Conservation (phyloP, 345 rosid species). For the Sonneratia alba region DNA sequence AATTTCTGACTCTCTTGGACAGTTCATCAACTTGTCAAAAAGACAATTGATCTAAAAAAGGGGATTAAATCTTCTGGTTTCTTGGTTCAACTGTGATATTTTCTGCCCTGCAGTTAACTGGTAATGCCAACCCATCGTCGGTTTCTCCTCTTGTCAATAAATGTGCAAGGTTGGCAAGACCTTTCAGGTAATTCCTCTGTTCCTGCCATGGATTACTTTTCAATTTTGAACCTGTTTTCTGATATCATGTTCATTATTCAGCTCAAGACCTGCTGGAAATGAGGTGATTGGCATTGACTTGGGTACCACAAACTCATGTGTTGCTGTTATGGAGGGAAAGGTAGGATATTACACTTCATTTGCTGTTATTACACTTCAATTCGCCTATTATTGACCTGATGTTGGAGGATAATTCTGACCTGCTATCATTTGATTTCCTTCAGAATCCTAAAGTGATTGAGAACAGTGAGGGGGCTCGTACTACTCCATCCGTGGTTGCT, state of each 20-base stretch:
- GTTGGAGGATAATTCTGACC: neutral
- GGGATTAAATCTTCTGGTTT: no score
- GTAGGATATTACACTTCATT: constrained; percentile 20
- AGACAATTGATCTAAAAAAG: no score
- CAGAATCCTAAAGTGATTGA: constrained; percentile 87
- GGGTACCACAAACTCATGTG: constrained; percentile 98
- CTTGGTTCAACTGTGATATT: neutral
- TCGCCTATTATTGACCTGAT: neutral
- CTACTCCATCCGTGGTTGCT: constrained; percentile 88
- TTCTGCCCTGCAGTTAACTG: constrained; percentile 32
- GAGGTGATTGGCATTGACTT: constrained; percentile 94
- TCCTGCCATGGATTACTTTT: neutral
- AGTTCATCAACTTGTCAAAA: neutral
- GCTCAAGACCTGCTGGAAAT: constrained; percentile 74
- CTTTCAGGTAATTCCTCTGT: constrained; percentile 48
- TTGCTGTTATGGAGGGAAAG: constrained; percentile 98
- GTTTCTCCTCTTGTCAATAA: constrained; percentile 28
- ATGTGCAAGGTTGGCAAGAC: constrained; percentile 46
- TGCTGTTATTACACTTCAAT: neutral
- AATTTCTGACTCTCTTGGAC: no score
- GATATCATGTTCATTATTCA: constrained; percentile 12
- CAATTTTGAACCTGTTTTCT: neutral
- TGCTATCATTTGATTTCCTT: neutral
- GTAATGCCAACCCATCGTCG: constrained; percentile 40
- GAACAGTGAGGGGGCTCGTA: constrained; percentile 84